These are phyloP conservation scores for Yamadazyma buinensis DNA, from an alignment of 1,139 yeast genomes.

Conservation along the genomic window DNA sequence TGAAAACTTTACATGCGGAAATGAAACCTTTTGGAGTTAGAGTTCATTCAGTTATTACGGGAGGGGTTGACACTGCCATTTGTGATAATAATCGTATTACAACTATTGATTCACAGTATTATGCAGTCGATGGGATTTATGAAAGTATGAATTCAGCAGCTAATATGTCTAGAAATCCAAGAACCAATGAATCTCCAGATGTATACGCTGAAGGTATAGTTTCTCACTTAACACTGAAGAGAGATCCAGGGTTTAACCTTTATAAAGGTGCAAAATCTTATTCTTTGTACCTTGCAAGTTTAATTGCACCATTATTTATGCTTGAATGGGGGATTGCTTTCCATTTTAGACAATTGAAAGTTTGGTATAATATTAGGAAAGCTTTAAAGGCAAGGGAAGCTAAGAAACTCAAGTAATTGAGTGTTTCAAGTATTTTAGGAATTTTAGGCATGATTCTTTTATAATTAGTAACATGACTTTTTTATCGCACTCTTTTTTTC, in stretches of 20 bases:
- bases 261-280: slow-evolving; percentile 24
- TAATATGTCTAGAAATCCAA: slow-evolving; percentile 24
- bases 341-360: slow-evolving; percentile 29
- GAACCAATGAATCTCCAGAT: slow-evolving; percentile 19
- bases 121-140: slow-evolving; percentile 28
- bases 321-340: slow-evolving; percentile 22
- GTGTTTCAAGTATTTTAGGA: too few relatives aligned
- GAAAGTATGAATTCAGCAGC: slow-evolving; percentile 22
- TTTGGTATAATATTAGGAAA: slow-evolving; percentile 15
- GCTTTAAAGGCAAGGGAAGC: neutral
- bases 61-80: slow-evolving; percentile 39
- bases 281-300: slow-evolving; percentile 19
- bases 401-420: neutral
- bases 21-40: slow-evolving; percentile 34
- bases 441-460: too few relatives aligned
- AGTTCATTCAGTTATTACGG: slow-evolving; percentile 32
- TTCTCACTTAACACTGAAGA: slow-evolving; percentile 15
- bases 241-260: slow-evolving; percentile 28
- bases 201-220: slow-evolving; percentile 31
- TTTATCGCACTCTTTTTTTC: neutral
- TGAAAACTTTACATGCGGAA: slow-evolving; percentile 13
- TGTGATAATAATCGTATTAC: slow-evolving; percentile 8
- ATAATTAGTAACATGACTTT: too few relatives aligned
- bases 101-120: slow-evolving; percentile 14
- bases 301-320: slow-evolving; percentile 29